Evolutionary conservation across 108 stramenopile genomes (phyloP), one percentile per base, ranked within the genome.

Genomic region (Fistulifera pelliculosa): DNA sequence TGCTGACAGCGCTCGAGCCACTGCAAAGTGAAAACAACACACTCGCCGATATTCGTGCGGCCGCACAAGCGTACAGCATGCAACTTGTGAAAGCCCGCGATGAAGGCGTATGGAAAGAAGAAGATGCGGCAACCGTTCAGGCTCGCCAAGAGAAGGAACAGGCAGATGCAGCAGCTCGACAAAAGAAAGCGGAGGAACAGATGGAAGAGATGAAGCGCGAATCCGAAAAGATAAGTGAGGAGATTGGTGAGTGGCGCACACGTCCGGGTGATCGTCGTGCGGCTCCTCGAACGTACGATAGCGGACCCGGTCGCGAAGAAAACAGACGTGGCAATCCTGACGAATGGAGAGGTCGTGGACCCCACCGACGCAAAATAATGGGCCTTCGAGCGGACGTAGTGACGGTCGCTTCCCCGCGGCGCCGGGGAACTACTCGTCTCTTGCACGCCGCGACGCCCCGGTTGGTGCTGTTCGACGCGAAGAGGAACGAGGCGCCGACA

Each of bases 71-170:
- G 0, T 94, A 90, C 66, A 56, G 47, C 24, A 75, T 73, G 27
- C 79, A 86, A 61, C 65, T 94, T 2, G 59, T 60, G n/a, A 86
- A 75, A 61, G 86, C 87, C 17, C 73, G 87, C 23, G 80, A 86
- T 63, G 85, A 86, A 11, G 87, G 89, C 25, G 76, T 80, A 48
- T 89, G 89, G 86, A 76, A 85, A 41, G 90, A 88, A 49, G 86
- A 86, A 59, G 75, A 78, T 50, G 68, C 73, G 41, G 71, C 74
- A 5, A 71, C 68, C 26, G 81, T 73, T 0, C 72, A 70, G 51
- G 81, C 78, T 4, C 69, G 87, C 8, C 75, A 76, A 48, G 75
- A 79, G 13, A 80, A 71, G 49, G 87, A 89, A 49, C 67, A 74
- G 52, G 71, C 71, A 38, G 79, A 77, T 39, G 72, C 58, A 22